Base-by-base conservation (phyloP, 805 yeast species). In the Candida ovalis region DNA sequence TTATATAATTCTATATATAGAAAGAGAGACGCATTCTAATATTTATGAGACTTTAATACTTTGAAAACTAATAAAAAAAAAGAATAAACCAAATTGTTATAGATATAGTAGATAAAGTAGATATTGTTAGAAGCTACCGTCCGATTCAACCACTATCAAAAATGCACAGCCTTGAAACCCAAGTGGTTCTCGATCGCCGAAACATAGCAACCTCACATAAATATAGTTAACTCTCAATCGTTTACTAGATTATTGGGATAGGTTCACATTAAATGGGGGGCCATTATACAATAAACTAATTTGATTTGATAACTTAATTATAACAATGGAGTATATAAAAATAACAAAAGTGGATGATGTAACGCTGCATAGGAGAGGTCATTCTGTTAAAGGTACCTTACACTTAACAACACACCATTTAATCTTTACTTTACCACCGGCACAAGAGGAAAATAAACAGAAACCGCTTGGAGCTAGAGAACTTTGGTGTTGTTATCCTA, bases 401-500 rank as follows among this genome's bases (percentile, higher is more conserved):
- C 91, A 84, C 60, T 66, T 86, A 40, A 84, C 91, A 2, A 79
- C 88, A 5, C 91, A 86, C 61, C 94, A 87, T 67, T 64, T 87
- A 57, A 86, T 86, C 32, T 86, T 86, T 62, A 74, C 80, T 0
- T 43, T 65, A 10, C 62, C 63, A 4, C 54, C 62, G 4, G 53
- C 58, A 9, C 43, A 48, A 32, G 30, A 43, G 18, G 41, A 40
- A 1, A 32, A 2, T 15, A 44, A 39, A 32, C 45, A 38, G 33
- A 46, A 37, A 72, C 28, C 51, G 49, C 3, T 53, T 51, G 54
- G 62, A 56, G 22, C 56, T 56, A 71, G 81, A 48, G 98, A 94
- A 64, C 78, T 88, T 27, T 94, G 98, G 99, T 76, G 89, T 27
- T 86, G 96, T 50, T 92, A 89, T 65, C 97, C 97, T 1, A 79